Base-by-base conservation (phyloP, 345 rosid species). In the Pugionium dolabratum region DNA sequence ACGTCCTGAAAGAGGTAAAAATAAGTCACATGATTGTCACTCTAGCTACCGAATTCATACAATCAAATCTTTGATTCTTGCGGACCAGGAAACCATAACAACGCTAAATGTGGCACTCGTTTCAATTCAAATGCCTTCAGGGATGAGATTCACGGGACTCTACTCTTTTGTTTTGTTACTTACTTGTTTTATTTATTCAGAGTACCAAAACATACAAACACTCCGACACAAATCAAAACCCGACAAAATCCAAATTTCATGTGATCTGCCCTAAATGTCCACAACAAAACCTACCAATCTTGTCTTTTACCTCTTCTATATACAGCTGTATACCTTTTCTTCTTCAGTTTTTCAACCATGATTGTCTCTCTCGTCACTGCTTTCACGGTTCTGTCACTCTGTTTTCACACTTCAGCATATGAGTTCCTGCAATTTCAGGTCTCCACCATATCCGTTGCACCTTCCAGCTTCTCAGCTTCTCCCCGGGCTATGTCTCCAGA, bases 1-100 rank as follows among this genome's bases (percentile, higher is more conserved):
- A 76, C 71, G 89, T 82, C 63, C 70, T 90, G 75, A 86, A 88
- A 74, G 85, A 88, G 97, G 99, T 90, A 86, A 26, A 53, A 18
- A 18, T 18, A 18, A 18, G 18, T 18, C 18, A 18, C 18, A 18
- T 18, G 18, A 18, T 18, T 18, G 18, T 18, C 18, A 18, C 18
- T 18, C 18, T 18, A 18, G 18, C 18, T 18, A 18, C 18, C 18
- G 18, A 18, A 18, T 18, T 18, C 18, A 18, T 18, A 18, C 18
- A 18, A 18, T 18, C 18, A 18, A 18, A 18, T 18, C 18, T 18
- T 18, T 18, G 18, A 18, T 18, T 18, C 18, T 18, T 18, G 18
- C 18, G 18, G 18, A 18, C 18, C 18, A 18, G 18, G 18, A 18
- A 18, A 18, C 18, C 18, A 18, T 18, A 18, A 18, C 18, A 18